These are phyloP conservation scores for Aspergillus viridinutans DNA, from an alignment of 2,329 filamentous ascomycete species.

Conservation along the genomic window DNA sequence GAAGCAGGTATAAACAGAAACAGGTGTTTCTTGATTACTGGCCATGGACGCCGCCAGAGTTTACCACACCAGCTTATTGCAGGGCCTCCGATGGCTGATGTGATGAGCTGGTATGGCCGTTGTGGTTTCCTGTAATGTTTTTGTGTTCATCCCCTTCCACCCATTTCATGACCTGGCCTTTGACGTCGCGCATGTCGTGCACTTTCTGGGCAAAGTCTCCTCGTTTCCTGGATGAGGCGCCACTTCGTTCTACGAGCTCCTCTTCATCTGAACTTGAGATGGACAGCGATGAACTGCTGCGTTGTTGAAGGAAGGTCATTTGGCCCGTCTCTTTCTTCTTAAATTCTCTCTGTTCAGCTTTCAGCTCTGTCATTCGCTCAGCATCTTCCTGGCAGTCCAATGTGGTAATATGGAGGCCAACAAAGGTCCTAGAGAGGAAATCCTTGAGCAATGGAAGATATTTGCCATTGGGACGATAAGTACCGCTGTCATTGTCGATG, in stretches of 20 bases:
- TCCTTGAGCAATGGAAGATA: conserved; percentile 66
- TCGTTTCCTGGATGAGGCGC: conserved; percentile 18
- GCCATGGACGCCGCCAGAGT: not conserved
- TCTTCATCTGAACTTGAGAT: conserved; percentile 56
- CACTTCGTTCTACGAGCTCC: conserved; percentile 47
- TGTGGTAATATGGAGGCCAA: conserved; percentile 67
- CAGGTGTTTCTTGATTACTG: not conserved
- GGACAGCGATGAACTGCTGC: conserved; percentile 44
- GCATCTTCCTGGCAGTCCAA: conserved; percentile 72
- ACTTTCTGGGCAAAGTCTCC: conserved; percentile 26
- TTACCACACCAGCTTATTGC: not conserved
- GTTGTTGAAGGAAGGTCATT: conserved; percentile 52
- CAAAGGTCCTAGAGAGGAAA: conserved; percentile 70
- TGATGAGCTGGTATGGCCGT: not conserved
- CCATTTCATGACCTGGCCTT: conserved; percentile 34
- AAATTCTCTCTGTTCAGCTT: conserved; percentile 66
- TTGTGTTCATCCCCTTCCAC: conserved; percentile 26
- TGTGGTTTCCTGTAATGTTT: not conserved
- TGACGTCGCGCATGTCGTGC: conserved; percentile 36
- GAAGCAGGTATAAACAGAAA: too few species aligned
- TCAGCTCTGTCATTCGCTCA: conserved; percentile 67
- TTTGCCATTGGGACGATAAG: conserved; percentile 80
- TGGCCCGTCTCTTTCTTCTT: conserved; percentile 63
- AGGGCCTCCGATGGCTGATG: not conserved
- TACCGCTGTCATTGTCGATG: conserved; percentile 94